Conservation (phyloP, 108 stramenopile genomes). For the Bacterosira constricta region DNA sequence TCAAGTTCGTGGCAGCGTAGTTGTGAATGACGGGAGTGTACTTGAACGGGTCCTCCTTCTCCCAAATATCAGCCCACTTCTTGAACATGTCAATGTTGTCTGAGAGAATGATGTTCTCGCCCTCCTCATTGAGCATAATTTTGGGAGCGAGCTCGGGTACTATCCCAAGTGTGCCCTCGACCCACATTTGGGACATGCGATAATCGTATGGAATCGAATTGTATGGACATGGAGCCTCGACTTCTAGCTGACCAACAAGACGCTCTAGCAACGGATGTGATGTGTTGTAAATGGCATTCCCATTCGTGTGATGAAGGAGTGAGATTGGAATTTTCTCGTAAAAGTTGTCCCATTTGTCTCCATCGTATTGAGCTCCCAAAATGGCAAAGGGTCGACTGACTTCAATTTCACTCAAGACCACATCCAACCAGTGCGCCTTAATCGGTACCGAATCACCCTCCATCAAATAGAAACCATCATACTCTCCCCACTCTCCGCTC, state of each 20-base stretch:
- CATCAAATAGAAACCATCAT: conserved; percentile 75
- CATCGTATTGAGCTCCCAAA: conserved; percentile 67
- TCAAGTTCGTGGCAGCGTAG: conserved; percentile 75
- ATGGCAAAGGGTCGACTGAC: conserved; percentile 62
- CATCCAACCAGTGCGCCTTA: conserved; percentile 72
- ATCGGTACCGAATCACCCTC: conserved; percentile 74
- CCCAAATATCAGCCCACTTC: conserved; percentile 63
- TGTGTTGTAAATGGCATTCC: conserved; percentile 77
- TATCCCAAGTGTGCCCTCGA: conserved; percentile 61
- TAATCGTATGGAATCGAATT: conserved; percentile 77
- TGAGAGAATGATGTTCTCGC: conserved; percentile 64
- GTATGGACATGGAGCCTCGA: conserved; percentile 65
- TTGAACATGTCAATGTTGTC: conserved; percentile 60
- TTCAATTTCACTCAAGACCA: conserved; percentile 56
- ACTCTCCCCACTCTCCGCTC: conserved; percentile 64
- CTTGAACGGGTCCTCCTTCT: conserved; percentile 50
- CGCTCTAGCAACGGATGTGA: conserved; percentile 64
- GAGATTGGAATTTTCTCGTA: conserved; percentile 66
- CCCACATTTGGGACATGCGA: conserved; percentile 74
- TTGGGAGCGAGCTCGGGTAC: conserved; percentile 61
- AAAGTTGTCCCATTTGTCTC: conserved; percentile 76
- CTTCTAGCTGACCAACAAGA: conserved; percentile 64
- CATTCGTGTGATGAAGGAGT: conserved; percentile 70
- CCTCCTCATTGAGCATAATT: conserved; percentile 71
- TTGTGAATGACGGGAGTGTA: conserved; percentile 70